phyloP scores from a whole-genome alignment of 176 grass and related monocot species.

The Triticum turgidum region DNA sequence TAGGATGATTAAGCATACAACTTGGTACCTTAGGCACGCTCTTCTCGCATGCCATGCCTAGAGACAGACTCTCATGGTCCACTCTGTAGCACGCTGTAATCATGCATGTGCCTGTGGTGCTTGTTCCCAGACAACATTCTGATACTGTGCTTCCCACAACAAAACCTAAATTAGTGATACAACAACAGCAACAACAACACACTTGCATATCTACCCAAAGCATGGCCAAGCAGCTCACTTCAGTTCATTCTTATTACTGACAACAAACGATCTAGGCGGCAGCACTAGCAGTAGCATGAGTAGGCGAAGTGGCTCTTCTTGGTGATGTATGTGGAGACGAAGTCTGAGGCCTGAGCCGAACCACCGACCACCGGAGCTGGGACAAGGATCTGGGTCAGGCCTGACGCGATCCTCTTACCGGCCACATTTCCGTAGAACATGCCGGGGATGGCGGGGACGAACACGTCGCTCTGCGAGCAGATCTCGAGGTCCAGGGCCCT shows the following conservation, averaged over 20 bases:
- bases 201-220: constrained; percentile 35
- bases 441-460: constrained; percentile 67
- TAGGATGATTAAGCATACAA: neutral
- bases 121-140: neutral
- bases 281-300: constrained; percentile 59
- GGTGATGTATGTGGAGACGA: constrained; percentile 61
- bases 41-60: constrained; percentile 14
- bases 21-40: constrained; percentile 1
- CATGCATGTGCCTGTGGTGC: neutral
- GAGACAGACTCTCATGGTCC: neutral
- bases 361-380: constrained; percentile 26
- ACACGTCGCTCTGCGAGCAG: constrained; percentile 72
- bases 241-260: constrained; percentile 33
- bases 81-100: constrained; percentile 7
- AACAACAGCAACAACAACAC: neutral
- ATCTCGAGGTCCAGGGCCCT: constrained; percentile 80
- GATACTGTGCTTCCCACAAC: neutral
- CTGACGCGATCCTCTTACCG: constrained; percentile 72
- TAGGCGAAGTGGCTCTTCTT: constrained; percentile 79
- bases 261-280: neutral
- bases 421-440: constrained; percentile 86
- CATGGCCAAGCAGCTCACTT: constrained; percentile 22
- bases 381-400: constrained; percentile 65
- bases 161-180: constrained; percentile 27
- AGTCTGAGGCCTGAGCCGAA: constrained; percentile 43